Percentiles rank a stretch among this genome's conserved stretches.
phyloP scores from a whole-genome alignment of 2,329 filamentous ascomycete genomes.

The Emmonsiellopsis sp. region DNA sequence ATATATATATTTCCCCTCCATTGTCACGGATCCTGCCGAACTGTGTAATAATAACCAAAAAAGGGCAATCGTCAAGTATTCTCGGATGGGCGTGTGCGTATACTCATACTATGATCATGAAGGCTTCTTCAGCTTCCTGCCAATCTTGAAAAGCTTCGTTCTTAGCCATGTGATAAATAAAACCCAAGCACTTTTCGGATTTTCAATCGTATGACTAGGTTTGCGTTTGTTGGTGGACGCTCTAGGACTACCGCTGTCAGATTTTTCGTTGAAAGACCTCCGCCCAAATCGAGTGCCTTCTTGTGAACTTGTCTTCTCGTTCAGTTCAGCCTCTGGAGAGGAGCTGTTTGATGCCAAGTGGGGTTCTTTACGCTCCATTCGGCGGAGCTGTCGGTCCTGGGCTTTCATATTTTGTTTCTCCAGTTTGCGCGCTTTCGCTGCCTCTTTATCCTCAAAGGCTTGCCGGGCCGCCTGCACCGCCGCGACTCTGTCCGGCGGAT shows the following conservation, averaged over 20 bases:
- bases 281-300: background rate
- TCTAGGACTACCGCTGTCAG: background rate
- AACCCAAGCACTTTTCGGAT: conserved; percentile 36
- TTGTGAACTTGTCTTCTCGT: background rate
- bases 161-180: conserved; percentile 49
- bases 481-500: conserved; percentile 46
- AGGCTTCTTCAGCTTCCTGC: conserved; percentile 21
- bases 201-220: conserved; percentile 9
- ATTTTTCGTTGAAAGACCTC: background rate
- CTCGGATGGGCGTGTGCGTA: no score
- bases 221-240: background rate
- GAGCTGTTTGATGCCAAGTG: conserved; percentile 3
- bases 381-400: conserved; percentile 35
- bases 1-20: background rate
- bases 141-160: conserved; percentile 46
- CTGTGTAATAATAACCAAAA: background rate
- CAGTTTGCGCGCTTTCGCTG: conserved; percentile 46
- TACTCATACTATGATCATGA: no score
- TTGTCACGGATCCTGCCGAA: conserved; percentile 1
- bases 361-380: conserved; percentile 31
- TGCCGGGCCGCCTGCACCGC: conserved; percentile 47
- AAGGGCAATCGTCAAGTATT: no score
- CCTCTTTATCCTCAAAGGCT: conserved; percentile 52
- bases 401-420: conserved; percentile 44
- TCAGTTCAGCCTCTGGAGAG: background rate